phyloP scores from a whole-genome alignment of 495 filamentous ascomycete genomes.

The Aspergillus sparsus region DNA sequence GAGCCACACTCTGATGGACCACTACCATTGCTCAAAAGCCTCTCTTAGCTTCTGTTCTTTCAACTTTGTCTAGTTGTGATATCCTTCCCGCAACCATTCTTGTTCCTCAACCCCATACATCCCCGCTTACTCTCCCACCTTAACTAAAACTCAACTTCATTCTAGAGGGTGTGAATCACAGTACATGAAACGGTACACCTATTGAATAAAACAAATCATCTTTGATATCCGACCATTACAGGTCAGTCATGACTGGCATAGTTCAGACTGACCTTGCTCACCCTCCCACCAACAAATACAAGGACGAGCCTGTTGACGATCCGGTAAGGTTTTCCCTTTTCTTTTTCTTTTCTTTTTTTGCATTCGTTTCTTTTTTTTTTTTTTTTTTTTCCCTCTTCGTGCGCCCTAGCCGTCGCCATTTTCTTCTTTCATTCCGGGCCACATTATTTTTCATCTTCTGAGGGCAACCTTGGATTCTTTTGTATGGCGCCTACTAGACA shows the following conservation, averaged over 20 bases:
- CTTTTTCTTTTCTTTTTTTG: constrained; percentile 15
- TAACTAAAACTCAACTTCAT: constrained; percentile 12
- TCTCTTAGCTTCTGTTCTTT: constrained; percentile 21
- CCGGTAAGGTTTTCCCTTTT: constrained; percentile 36
- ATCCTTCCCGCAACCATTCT: constrained; percentile 13
- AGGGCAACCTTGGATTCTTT: constrained; percentile 15
- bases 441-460: too few species aligned
- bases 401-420: neutral
- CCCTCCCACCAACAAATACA: constrained; percentile 42
- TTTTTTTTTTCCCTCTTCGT: neutral
- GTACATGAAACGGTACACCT: constrained; percentile 10
- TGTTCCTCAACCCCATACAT: constrained; percentile 12
- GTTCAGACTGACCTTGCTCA: constrained; percentile 49
- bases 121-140: constrained; percentile 5
- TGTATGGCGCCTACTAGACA: constrained; percentile 17
- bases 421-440: constrained; percentile 7
- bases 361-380: constrained; percentile 18
- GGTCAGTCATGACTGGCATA: constrained; percentile 49
- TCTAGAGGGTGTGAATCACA: constrained; percentile 12
- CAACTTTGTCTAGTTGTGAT: constrained; percentile 19
- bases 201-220: constrained; percentile 10
- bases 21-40: constrained; percentile 24
- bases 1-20: constrained; percentile 25
- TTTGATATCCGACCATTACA: constrained; percentile 18
- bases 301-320: constrained; percentile 46